Percentiles rank a stretch among this genome's conserved stretches.
Evolutionary conservation across 2,329 filamentous ascomycete genomes (phyloP).

Genomic region (Septoria petroselini): DNA sequence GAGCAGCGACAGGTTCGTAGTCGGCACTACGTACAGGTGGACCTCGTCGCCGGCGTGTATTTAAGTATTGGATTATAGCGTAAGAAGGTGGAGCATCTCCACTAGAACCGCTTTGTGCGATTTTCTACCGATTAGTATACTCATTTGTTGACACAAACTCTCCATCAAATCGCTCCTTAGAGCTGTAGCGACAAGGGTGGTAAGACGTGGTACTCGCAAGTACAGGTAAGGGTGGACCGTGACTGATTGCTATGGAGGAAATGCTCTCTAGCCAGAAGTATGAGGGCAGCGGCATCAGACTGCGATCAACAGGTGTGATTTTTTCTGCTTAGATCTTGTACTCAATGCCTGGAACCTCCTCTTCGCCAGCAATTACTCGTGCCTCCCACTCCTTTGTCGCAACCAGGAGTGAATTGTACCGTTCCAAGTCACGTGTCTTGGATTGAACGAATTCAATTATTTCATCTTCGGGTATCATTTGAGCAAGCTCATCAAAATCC

Average conservation of each 20-base stretch:
- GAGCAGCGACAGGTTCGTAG: too few relatives aligned
- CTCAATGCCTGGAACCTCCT: conserved; percentile 2
- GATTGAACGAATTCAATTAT: conserved; percentile 4
- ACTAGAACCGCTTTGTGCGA: too few relatives aligned
- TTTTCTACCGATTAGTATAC: too few relatives aligned
- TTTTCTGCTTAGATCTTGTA: not conserved
- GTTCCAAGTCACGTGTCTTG: conserved; percentile 6
- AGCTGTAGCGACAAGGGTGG: not conserved
- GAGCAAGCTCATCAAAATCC: conserved; percentile 10
- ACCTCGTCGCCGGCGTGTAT: too few relatives aligned
- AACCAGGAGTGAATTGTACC: conserved; percentile 7
- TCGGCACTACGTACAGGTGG: too few relatives aligned
- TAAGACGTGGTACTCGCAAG: not conserved
- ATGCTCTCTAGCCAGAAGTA: not conserved
- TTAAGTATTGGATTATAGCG: too few relatives aligned
- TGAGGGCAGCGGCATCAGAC: not conserved
- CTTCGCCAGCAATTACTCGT: conserved; percentile 5
- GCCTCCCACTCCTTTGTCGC: conserved; percentile 7
- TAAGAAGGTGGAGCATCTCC: too few relatives aligned
- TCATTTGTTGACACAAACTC: too few relatives aligned
- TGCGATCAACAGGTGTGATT: not conserved
- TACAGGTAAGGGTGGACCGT: not conserved
- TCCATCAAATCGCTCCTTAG: not conserved
- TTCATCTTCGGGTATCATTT: conserved; percentile 7
- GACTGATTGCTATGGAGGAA: not conserved